These are phyloP conservation scores for Thalassiosira delicatula DNA, from an alignment of 352 stramenopile species.

Conservation along the genomic window DNA sequence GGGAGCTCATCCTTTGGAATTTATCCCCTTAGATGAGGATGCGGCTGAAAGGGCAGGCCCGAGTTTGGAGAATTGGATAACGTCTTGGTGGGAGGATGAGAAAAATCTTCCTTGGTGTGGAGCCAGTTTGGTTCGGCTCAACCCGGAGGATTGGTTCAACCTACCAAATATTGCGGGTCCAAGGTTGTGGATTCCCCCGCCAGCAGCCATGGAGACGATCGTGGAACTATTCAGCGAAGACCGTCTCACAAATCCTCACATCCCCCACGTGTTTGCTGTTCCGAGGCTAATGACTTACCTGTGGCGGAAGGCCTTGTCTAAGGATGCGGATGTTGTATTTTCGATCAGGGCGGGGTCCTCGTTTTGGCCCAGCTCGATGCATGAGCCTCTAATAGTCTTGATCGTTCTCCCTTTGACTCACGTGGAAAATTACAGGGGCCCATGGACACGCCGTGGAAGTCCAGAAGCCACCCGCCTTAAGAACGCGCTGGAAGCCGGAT, in stretches of 20 bases:
- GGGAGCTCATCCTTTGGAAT: not conserved
- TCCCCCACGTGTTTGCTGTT: constrained; percentile 52
- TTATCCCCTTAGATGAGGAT: not conserved
- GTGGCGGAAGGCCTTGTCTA: not conserved
- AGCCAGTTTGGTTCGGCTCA: not conserved
- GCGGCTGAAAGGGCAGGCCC: not conserved
- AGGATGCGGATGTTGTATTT: not conserved
- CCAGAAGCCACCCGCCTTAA: not conserved
- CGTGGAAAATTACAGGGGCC: constrained; percentile 31
- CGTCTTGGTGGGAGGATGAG: not conserved
- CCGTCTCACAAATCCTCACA: constrained; percentile 44
- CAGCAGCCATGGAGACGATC: constrained; percentile 36
- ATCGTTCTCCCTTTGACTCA: constrained; percentile 53
- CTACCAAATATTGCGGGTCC: not conserved
- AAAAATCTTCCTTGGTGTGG: not conserved
- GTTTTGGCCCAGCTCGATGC: constrained; percentile 46
- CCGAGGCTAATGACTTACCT: constrained; percentile 19
- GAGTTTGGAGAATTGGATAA: not conserved
- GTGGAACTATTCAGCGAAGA: constrained; percentile 59
- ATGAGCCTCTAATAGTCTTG: constrained; percentile 54
- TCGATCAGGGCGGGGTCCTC: not conserved
- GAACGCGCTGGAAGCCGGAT: not conserved
- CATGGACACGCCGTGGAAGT: not conserved
- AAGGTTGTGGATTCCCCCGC: constrained; percentile 58
- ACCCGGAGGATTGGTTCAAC: constrained; percentile 53